Evolutionary conservation across 192 early-diverging fungal species (phyloP).

Genomic region (Coemansia sp.): DNA sequence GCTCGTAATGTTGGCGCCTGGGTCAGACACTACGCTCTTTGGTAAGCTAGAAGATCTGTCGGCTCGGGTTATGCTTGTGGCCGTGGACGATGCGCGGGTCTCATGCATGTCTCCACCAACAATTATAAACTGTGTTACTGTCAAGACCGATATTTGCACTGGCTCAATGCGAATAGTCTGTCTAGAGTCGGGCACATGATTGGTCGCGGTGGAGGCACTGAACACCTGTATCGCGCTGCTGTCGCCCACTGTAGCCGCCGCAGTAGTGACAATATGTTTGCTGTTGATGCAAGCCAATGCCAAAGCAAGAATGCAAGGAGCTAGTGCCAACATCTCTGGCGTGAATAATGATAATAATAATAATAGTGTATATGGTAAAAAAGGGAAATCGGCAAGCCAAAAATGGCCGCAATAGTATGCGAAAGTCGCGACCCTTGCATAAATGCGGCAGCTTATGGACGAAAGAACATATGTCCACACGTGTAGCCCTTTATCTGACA

Average conservation of each 20-base stretch:
- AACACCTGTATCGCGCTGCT: not conserved
- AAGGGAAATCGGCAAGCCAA: not conserved
- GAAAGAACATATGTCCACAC: not conserved
- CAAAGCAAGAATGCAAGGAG: not conserved
- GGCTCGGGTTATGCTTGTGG: not conserved
- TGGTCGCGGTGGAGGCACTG: not conserved
- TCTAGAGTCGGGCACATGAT: not conserved
- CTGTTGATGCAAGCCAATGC: not conserved
- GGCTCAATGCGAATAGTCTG: not conserved
- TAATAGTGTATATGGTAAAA: not conserved
- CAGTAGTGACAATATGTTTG: not conserved
- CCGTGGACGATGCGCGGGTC: not conserved
- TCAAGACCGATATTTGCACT: conserved; percentile 5
- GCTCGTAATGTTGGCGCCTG: not conserved
- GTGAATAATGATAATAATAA: not conserved
- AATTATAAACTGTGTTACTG: conserved; percentile 18
- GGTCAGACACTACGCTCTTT: not conserved
- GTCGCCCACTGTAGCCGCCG: not conserved
- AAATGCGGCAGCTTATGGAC: not conserved
- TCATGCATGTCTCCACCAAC: not conserved
- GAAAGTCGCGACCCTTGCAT: not conserved
- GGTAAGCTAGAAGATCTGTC: not conserved
- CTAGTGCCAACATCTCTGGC: not conserved
- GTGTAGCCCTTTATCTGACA: not conserved
- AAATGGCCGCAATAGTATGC: not conserved